A percentile compares a stretch with the other conserved stretches of the same genome.
These are phyloP conservation scores for Hirschfeldia incana DNA, from an alignment of 345 rosid genomes.

Conservation along the genomic window DNA sequence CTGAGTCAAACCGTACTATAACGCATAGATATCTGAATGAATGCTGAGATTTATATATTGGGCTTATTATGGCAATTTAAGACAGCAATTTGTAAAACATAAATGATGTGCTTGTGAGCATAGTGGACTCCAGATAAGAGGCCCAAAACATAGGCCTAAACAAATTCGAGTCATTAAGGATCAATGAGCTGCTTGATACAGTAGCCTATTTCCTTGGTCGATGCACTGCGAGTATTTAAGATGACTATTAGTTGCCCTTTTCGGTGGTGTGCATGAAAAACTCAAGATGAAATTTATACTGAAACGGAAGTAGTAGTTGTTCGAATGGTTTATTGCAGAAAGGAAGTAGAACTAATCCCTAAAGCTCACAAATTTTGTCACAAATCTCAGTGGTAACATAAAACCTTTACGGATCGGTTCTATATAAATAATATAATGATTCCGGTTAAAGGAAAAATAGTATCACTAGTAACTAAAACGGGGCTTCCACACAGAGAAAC, in stretches of 20 bases:
- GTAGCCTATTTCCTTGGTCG: neutral
- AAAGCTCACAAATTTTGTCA: neutral
- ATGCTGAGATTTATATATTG: neutral
- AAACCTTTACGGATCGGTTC: neutral
- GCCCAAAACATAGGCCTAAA: neutral
- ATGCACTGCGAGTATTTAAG: neutral
- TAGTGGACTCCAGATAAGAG: neutral
- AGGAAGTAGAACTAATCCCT: neutral
- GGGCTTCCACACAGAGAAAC: neutral
- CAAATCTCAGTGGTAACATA: neutral
- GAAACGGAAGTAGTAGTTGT: neutral
- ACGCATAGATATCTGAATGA: neutral
- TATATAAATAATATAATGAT: neutral
- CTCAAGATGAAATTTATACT: neutral
- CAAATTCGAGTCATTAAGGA: neutral
- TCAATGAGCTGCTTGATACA: neutral
- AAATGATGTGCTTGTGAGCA: neutral
- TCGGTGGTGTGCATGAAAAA: neutral
- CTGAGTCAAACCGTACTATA: neutral
- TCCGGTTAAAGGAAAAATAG: neutral
- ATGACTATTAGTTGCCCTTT: neutral
- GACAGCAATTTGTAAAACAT: neutral
- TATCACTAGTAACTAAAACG: neutral
- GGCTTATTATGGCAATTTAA: neutral
- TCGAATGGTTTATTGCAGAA: neutral